Evolutionary conservation across 306 rosid species (phyloP).

Genomic region (Vigna radiata): DNA sequence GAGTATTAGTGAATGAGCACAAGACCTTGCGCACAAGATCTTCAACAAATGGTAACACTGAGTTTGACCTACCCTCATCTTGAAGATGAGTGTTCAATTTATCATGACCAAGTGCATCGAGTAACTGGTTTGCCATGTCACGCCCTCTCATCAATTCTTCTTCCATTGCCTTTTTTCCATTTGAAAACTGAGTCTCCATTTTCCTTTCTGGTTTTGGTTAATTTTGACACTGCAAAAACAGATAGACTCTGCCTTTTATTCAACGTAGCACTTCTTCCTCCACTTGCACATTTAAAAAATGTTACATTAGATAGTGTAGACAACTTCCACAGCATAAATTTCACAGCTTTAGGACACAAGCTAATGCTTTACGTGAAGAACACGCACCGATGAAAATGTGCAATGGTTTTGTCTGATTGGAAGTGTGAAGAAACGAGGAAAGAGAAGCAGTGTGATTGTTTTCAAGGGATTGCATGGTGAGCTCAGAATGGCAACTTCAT

Average conservation of each 20-base stretch:
- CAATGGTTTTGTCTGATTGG: background rate
- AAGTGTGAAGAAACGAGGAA: background rate
- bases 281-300: constrained; percentile 11
- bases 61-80: background rate
- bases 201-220: background rate
- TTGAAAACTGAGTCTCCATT: constrained; percentile 32
- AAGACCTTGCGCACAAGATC: constrained; percentile 36
- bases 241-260: background rate
- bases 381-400: background rate
- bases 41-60: background rate
- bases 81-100: background rate
- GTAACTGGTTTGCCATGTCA: constrained; percentile 41
- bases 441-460: constrained; percentile 11
- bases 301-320: background rate
- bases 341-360: background rate
- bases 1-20: constrained; percentile 39
- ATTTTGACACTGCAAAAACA: background rate
- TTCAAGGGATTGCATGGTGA: constrained; percentile 18
- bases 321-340: background rate
- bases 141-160: constrained; percentile 42
- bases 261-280: background rate
- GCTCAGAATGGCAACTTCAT: constrained; percentile 27
- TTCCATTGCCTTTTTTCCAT: constrained; percentile 12
- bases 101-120: constrained; percentile 20
- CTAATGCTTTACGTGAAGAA: background rate